phyloP scores from a whole-genome alignment of 2,329 filamentous ascomycete genomes.

The Dothistroma pini region DNA sequence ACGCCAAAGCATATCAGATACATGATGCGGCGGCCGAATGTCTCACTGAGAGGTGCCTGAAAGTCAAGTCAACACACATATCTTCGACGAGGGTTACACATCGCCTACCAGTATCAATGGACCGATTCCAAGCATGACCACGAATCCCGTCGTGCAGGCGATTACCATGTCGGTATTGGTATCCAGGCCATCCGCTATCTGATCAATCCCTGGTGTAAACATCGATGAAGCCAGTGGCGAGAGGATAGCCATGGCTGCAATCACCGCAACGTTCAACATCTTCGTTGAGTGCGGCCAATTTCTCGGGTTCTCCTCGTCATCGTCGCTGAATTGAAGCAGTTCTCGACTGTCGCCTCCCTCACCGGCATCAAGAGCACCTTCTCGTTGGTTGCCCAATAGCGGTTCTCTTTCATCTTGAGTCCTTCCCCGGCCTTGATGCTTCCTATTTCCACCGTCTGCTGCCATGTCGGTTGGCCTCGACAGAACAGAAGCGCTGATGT shows the following conservation, averaged over 20 bases:
- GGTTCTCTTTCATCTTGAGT: constrained; percentile 35
- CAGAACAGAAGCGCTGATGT: not conserved
- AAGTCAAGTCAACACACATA: not conserved
- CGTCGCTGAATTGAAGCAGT: constrained; percentile 33
- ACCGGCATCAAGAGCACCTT: constrained; percentile 34
- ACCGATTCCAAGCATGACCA: constrained; percentile 48
- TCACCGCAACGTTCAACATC: constrained; percentile 49
- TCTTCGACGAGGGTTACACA: not conserved
- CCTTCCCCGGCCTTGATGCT: not conserved
- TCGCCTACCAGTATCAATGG: constrained; percentile 42
- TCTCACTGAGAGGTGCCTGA: constrained; percentile 42
- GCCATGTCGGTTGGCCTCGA: constrained; percentile 1
- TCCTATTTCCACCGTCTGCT: not conserved
- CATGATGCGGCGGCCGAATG: constrained; percentile 44
- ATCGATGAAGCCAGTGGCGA: constrained; percentile 49
- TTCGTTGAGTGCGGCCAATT: constrained; percentile 46
- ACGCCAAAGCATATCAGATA: constrained; percentile 45
- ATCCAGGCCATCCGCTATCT: constrained; percentile 48
- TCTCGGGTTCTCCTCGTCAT: constrained; percentile 45
- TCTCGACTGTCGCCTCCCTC: constrained; percentile 35
- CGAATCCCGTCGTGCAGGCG: constrained; percentile 50
- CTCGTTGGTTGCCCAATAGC: constrained; percentile 32
- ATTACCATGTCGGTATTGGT: constrained; percentile 44
- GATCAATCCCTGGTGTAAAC: constrained; percentile 51
- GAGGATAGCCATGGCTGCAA: constrained; percentile 50